Evolutionary conservation across 1,139 yeast genomes (phyloP).

Genomic region (Wickerhamiella pararugosa): DNA sequence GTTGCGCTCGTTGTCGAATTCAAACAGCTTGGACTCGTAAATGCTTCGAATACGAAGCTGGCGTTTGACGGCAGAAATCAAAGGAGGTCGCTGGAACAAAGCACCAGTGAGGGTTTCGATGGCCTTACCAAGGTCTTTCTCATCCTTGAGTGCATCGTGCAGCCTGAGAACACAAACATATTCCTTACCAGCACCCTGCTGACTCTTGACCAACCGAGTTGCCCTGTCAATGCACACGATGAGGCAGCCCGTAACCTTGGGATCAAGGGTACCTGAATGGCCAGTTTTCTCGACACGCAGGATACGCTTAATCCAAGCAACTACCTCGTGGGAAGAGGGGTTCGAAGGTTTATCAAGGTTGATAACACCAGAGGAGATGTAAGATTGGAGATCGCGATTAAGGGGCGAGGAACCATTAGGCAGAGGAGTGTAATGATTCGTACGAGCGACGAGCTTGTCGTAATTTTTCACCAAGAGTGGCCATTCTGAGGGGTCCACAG

Average conservation of each 20-base stretch:
- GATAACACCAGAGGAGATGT: conserved; percentile 87
- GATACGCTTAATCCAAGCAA: conserved; percentile 96
- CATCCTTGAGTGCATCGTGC: conserved; percentile 84
- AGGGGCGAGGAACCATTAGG: conserved; percentile 91
- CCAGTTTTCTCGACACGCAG: conserved; percentile 94
- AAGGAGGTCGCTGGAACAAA: conserved; percentile 96
- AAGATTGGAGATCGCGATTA: conserved; percentile 82
- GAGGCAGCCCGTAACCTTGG: conserved; percentile 87
- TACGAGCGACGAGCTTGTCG: conserved; percentile 85
- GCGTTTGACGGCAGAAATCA: conserved; percentile 97
- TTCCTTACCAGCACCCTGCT: conserved; percentile 99
- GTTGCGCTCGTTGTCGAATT: conserved; percentile 93
- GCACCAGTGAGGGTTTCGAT: conserved; percentile 97
- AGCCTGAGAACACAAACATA: conserved; percentile 94
- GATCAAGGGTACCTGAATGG: conserved; percentile 97
- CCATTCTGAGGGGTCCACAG: conserved; percentile 87
- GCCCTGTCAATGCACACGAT: conserved; percentile 98
- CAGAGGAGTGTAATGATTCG: conserved; percentile 93
- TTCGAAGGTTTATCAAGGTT: conserved; percentile 95
- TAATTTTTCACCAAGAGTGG: conserved; percentile 86
- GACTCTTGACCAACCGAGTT: conserved; percentile 92
- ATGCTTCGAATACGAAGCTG: conserved; percentile 97
- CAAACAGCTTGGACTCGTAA: conserved; percentile 88
- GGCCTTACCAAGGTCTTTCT: conserved; percentile 75
- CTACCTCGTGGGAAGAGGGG: conserved; percentile 97